Conservation (phyloP, 345 rosid species). For the Aegle marmelos region DNA sequence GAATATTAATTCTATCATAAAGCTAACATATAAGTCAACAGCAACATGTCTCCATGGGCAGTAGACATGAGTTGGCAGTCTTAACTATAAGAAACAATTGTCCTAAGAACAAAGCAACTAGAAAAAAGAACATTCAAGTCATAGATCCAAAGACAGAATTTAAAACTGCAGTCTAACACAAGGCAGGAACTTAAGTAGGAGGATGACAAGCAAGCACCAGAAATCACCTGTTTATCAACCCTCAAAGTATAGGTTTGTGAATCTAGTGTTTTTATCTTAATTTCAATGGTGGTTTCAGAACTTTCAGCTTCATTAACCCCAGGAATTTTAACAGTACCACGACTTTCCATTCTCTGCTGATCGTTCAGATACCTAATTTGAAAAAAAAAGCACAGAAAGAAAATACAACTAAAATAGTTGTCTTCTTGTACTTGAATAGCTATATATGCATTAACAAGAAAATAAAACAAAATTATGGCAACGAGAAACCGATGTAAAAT, state of each 20-base stretch:
- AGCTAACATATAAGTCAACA: neutral
- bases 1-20: neutral
- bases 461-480: neutral
- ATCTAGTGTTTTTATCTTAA: constrained; percentile 71
- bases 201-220: constrained; percentile 6
- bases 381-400: constrained; percentile 14
- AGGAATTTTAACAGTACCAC: constrained; percentile 32
- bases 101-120: neutral
- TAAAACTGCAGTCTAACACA: neutral
- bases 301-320: constrained; percentile 32
- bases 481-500: neutral
- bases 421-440: neutral
- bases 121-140: neutral
- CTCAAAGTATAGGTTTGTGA: constrained; percentile 68
- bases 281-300: constrained; percentile 59
- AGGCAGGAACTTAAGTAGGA: neutral
- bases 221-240: constrained; percentile 69
- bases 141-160: neutral
- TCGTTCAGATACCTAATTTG: constrained; percentile 22
- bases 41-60: neutral
- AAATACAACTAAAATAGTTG: neutral
- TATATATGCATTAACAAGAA: neutral
- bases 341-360: constrained; percentile 49
- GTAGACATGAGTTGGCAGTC: neutral
- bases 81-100: neutral